Conservation (phyloP, 2,329 filamentous ascomycete species). For the Bipolaris zeicola region DNA sequence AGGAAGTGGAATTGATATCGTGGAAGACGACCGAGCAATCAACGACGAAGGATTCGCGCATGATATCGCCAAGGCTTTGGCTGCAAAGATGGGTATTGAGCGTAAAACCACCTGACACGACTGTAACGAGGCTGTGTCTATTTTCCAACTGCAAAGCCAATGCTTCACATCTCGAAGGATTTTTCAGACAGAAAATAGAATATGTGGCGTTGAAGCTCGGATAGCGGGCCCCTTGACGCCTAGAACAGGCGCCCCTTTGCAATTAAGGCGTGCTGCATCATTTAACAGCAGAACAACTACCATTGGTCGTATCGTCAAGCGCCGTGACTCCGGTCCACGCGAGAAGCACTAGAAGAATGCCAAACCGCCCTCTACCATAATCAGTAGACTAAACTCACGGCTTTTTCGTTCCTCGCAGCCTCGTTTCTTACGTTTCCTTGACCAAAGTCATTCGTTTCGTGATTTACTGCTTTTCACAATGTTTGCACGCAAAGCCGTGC, state of each 20-base stretch:
- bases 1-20: constrained; percentile 56
- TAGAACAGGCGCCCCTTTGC: background rate
- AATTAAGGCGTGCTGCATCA: constrained; percentile 1
- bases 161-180: background rate
- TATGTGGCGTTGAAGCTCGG: background rate
- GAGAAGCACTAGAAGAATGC: background rate
- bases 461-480: constrained; percentile 18
- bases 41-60: constrained; percentile 61
- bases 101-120: background rate
- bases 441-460: background rate
- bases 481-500: constrained; percentile 18
- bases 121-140: background rate
- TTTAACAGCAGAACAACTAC: background rate
- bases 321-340: background rate
- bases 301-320: background rate
- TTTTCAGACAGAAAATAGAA: background rate
- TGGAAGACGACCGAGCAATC: constrained; percentile 58
- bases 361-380: background rate
- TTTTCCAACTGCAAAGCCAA: background rate
- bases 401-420: background rate
- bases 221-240: background rate
- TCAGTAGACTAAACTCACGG: background rate
- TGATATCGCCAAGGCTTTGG: constrained; percentile 54
- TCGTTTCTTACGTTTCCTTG: background rate
- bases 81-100: constrained; percentile 25